These are phyloP conservation scores for Boechera divaricarpa DNA, from an alignment of 345 rosid genomes.

Conservation along the genomic window DNA sequence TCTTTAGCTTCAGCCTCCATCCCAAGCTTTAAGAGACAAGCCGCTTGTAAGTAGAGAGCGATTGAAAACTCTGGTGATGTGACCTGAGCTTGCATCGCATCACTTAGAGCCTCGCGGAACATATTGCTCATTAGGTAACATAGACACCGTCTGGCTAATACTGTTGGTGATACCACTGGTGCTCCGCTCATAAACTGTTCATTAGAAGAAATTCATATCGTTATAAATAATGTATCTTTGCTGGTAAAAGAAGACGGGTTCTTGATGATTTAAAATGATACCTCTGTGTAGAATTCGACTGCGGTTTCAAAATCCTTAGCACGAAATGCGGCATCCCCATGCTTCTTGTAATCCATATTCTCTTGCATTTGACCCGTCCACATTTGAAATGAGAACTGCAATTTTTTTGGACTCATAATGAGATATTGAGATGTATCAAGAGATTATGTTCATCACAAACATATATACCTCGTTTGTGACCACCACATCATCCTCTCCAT, in stretches of 20 bases:
- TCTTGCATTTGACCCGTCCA: slow-evolving; percentile 98
- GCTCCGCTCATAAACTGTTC: slow-evolving; percentile 85
- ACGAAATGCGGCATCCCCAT: slow-evolving; percentile 89
- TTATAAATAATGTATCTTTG: not conserved
- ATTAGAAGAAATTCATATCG: not conserved
- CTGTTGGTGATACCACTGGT: slow-evolving; percentile 89
- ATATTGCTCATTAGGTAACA: slow-evolving; percentile 74
- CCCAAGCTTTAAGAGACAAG: slow-evolving; percentile 84
- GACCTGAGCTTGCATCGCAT: slow-evolving; percentile 88
- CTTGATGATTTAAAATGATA: slow-evolving; percentile 33
- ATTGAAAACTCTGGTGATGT: slow-evolving; percentile 84
- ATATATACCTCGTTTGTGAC: slow-evolving; percentile 77
- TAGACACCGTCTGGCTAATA: slow-evolving; percentile 84
- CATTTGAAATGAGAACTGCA: slow-evolving; percentile 96
- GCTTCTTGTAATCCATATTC: slow-evolving; percentile 84
- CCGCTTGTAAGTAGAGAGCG: slow-evolving; percentile 84
- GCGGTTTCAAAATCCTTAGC: slow-evolving; percentile 82
- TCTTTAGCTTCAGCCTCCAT: slow-evolving; percentile 88
- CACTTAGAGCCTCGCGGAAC: slow-evolving; percentile 84
- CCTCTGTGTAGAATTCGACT: slow-evolving; percentile 81
- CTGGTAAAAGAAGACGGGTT: not conserved
- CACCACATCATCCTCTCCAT: slow-evolving; percentile 94
- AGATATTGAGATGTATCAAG: slow-evolving; percentile 6
- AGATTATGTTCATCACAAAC: slow-evolving; percentile 5
- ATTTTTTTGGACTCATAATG: not conserved